phyloP scores from a whole-genome alignment of 208 protist genomes.

The Acanthamoeba sp. region DNA sequence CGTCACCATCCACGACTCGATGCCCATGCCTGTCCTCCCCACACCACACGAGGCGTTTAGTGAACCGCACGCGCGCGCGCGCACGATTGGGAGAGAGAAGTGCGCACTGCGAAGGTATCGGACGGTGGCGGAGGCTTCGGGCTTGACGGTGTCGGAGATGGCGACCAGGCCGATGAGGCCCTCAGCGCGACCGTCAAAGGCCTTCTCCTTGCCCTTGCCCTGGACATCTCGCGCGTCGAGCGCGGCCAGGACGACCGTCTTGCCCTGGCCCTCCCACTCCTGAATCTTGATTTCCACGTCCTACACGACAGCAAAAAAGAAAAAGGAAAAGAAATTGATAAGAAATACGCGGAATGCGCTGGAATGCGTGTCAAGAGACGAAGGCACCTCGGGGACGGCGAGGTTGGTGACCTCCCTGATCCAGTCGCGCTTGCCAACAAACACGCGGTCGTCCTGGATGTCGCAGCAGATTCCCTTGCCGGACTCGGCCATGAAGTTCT shows the following conservation, averaged over 20 bases:
- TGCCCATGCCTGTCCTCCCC: background rate
- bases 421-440: background rate
- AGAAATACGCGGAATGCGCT: background rate
- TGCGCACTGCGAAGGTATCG: background rate
- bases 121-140: background rate
- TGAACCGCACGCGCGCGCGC: no score
- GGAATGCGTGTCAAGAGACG: background rate
- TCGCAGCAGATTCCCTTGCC: background rate
- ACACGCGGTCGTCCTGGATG: background rate
- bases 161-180: background rate
- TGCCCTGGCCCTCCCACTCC: constrained; percentile 77
- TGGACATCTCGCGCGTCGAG: background rate
- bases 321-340: no score
- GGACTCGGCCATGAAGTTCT: background rate
- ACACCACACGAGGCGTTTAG: background rate
- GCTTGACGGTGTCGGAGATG: constrained; percentile 2
- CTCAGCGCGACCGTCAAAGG: background rate
- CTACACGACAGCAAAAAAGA: no score
- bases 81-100: background rate
- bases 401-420: background rate
- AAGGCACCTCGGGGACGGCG: background rate
- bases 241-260: constrained; percentile 75
- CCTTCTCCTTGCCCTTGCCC: background rate
- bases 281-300: background rate
- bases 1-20: constrained; percentile 87